Evolutionary conservation across 2,329 filamentous ascomycete species (phyloP).

Genomic region (Verticillium klebahnii): DNA sequence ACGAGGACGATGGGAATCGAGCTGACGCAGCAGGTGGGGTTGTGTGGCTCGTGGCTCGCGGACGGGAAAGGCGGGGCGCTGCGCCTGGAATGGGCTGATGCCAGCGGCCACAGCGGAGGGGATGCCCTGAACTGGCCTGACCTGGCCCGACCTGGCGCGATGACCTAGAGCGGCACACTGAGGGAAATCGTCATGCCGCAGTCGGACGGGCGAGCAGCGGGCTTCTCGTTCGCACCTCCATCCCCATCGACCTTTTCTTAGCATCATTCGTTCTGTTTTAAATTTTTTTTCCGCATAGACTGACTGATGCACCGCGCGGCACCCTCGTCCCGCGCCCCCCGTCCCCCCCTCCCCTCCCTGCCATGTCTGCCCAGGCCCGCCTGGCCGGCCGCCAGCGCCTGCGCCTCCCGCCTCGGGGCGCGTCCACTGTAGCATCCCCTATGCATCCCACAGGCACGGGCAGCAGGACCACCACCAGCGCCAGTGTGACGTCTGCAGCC

Average conservation of each 20-base stretch:
- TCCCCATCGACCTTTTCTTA: background rate
- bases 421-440: constrained; percentile 13
- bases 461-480: no score
- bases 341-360: constrained; percentile 3
- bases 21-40: background rate
- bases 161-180: background rate
- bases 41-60: background rate
- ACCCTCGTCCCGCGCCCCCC: background rate
- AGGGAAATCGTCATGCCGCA: background rate
- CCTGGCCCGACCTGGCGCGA: background rate
- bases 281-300: background rate
- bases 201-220: background rate
- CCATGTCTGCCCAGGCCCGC: constrained; percentile 4
- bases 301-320: background rate
- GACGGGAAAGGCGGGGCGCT: background rate
- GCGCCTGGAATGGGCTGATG: background rate
- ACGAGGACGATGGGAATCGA: background rate
- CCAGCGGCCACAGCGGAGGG: background rate
- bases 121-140: background rate
- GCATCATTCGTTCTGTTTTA: background rate
- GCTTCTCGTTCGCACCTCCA: background rate
- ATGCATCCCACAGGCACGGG: background rate
- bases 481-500: constrained; percentile 13
- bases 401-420: constrained; percentile 12
- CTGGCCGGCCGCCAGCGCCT: background rate